A percentile compares a stretch with the other conserved stretches of the same genome.
Conservation (phyloP, 192 early-diverging fungal species). For the Umbelopsis sp. region DNA sequence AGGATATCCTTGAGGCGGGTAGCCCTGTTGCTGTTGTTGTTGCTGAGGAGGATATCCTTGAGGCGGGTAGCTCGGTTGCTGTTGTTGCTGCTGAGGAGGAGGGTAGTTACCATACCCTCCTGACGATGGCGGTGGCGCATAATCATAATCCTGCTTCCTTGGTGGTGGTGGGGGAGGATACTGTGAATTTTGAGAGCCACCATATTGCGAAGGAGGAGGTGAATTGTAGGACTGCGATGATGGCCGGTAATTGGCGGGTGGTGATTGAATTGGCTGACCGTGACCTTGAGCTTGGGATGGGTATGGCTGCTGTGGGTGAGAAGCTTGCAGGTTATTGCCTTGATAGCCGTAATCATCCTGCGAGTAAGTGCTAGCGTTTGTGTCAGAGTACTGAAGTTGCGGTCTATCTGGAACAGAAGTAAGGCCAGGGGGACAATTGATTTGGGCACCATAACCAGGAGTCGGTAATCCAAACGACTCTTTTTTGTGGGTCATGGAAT, state of each 20-base stretch:
- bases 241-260: background rate
- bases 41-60: background rate
- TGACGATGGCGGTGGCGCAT: constrained; percentile 1
- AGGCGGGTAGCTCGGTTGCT: background rate
- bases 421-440: constrained; percentile 33
- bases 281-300: background rate
- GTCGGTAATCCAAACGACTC: constrained; percentile 32
- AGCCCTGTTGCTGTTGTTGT: background rate
- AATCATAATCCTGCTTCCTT: background rate
- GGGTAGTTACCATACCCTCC: background rate
- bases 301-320: constrained; percentile 19
- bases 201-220: background rate
- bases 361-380: constrained; percentile 19
- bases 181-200: background rate
- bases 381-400: constrained; percentile 16
- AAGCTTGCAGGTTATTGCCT: background rate
- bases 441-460: constrained; percentile 39
- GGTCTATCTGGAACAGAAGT: constrained; percentile 23
- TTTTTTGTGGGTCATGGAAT: constrained; percentile 31
- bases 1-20: constrained; percentile 2
- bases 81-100: background rate
- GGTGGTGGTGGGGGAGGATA: constrained; percentile 13
- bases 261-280: background rate
- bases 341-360: constrained; percentile 8
- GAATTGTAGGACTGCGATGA: background rate